These are phyloP conservation scores for Paramyrothecium roridum DNA, from an alignment of 2,329 filamentous ascomycete species.

Conservation along the genomic window DNA sequence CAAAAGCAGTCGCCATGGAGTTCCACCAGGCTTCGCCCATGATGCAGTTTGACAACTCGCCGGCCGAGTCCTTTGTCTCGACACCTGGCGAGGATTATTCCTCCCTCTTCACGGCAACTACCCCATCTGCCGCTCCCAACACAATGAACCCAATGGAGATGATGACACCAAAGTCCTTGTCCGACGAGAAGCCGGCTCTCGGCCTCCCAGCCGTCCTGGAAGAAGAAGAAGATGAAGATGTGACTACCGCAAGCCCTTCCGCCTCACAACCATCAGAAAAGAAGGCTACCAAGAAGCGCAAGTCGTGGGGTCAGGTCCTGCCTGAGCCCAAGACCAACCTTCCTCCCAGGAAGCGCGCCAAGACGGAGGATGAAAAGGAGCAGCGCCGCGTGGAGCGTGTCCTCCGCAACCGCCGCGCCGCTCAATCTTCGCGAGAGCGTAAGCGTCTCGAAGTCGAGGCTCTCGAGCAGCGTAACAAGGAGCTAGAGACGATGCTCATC, in stretches of 20 bases:
- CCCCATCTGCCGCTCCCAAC: constrained; percentile 21
- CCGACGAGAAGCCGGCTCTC: constrained; percentile 24
- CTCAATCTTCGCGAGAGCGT: constrained; percentile 92
- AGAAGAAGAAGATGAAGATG: constrained; percentile 10
- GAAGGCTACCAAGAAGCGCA: constrained; percentile 86
- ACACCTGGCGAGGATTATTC: constrained; percentile 45
- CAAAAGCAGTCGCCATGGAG: constrained; percentile 27
- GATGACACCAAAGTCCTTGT: constrained; percentile 43
- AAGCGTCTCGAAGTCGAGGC: constrained; percentile 87
- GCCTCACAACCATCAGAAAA: constrained; percentile 43
- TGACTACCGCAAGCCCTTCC: constrained; percentile 4
- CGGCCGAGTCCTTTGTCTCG: constrained; percentile 52
- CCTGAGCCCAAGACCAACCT: constrained; percentile 96
- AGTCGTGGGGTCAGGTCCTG: constrained; percentile 97
- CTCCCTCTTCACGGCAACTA: constrained; percentile 41
- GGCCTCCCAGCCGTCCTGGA: constrained; percentile 18
- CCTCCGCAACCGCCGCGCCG: constrained; percentile 90
- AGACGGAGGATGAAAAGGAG: constrained; percentile 98
- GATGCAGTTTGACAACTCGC: constrained; percentile 52
- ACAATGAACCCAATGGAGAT: constrained; percentile 45
- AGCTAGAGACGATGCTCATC: constrained; percentile 62
- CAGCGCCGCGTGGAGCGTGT: constrained; percentile 96
- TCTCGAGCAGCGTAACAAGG: constrained; percentile 71
- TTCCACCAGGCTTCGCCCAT: constrained; percentile 37
- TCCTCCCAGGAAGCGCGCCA: constrained; percentile 93